Evolutionary conservation across 2,329 filamentous ascomycete species (phyloP).

Genomic region (Penicillium polonicum): DNA sequence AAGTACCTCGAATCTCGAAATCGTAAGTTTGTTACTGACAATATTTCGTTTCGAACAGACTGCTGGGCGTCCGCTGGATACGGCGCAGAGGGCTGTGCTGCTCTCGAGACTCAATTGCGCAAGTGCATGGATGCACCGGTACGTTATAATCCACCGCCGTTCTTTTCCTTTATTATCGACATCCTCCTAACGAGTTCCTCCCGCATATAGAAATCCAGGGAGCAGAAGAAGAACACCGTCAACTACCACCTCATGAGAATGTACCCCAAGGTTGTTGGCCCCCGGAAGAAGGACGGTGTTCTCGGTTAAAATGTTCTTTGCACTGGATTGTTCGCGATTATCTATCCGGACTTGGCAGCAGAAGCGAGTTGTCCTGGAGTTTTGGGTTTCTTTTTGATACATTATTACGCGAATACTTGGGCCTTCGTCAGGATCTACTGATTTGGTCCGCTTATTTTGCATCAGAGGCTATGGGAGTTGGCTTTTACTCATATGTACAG

Average conservation of each 20-base stretch:
- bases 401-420: slow-evolving; percentile 5
- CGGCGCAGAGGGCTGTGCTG: slow-evolving; percentile 56
- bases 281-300: slow-evolving; percentile 61
- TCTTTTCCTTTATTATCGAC: neutral
- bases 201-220: slow-evolving; percentile 52
- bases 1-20: neutral
- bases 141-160: slow-evolving; percentile 38
- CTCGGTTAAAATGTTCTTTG: slow-evolving; percentile 30
- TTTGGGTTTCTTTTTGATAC: slow-evolving; percentile 20
- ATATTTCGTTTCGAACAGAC: slow-evolving; percentile 28
- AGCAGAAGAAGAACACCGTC: slow-evolving; percentile 71
- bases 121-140: slow-evolving; percentile 79
- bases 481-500: slow-evolving; percentile 29
- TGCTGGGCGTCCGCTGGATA: slow-evolving; percentile 51
- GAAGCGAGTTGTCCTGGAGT: slow-evolving; percentile 16
- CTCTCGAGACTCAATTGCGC: slow-evolving; percentile 60
- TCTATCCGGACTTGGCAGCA: slow-evolving; percentile 6
- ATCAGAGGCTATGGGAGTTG: slow-evolving; percentile 19
- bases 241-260: slow-evolving; percentile 86
- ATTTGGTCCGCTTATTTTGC: slow-evolving; percentile 13
- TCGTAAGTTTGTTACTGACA: slow-evolving; percentile 11
- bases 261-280: slow-evolving; percentile 70
- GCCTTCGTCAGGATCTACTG: slow-evolving; percentile 7
- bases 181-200: neutral
- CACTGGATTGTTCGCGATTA: neutral